Conservation (phyloP, 768 basidiomycete species). For the Coprinopsis strossmayeri region DNA sequence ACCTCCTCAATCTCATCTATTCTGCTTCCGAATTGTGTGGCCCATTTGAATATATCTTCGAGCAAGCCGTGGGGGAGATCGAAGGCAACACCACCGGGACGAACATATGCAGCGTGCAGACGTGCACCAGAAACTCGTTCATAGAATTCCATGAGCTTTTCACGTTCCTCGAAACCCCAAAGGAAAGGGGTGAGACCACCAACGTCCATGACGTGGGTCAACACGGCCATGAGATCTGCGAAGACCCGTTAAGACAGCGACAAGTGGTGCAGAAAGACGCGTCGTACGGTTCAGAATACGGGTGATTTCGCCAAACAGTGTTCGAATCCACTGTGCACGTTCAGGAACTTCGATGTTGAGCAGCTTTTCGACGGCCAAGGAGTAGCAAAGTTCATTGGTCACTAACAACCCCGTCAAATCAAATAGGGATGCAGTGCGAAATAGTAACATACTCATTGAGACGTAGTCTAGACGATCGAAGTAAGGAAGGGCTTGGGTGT, state of each 20-base stretch:
- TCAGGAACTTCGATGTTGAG: constrained; percentile 96
- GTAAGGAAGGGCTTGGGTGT: constrained; percentile 95
- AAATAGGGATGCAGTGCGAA: too few relatives aligned
- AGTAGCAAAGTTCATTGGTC: constrained; percentile 98
- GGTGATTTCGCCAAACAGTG: constrained; percentile 94
- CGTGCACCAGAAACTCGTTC: constrained; percentile 98
- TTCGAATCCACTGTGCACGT: constrained; percentile 97
- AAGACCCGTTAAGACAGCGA: neutral
- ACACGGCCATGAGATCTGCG: constrained; percentile 89
- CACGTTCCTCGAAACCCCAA: constrained; percentile 99
- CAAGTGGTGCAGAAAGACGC: constrained; percentile 3
- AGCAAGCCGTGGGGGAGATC: constrained; percentile 98
- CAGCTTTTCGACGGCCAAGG: constrained; percentile 95
- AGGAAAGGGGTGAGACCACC: constrained; percentile 98
- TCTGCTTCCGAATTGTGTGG: constrained; percentile 85
- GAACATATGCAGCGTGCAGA: constrained; percentile 94
- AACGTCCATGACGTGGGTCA: constrained; percentile 96
- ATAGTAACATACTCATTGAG: constrained; percentile 94
- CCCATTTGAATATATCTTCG: constrained; percentile 97
- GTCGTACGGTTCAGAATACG: constrained; percentile 84
- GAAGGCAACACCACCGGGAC: constrained; percentile 96
- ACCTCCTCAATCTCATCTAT: constrained; percentile 99
- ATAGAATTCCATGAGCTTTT: constrained; percentile 99
- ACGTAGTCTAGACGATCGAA: constrained; percentile 99
- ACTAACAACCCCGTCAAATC: constrained; percentile 39